Base-by-base conservation (phyloP, 2,329 filamentous ascomycete species). In the Camillea tinctor region DNA sequence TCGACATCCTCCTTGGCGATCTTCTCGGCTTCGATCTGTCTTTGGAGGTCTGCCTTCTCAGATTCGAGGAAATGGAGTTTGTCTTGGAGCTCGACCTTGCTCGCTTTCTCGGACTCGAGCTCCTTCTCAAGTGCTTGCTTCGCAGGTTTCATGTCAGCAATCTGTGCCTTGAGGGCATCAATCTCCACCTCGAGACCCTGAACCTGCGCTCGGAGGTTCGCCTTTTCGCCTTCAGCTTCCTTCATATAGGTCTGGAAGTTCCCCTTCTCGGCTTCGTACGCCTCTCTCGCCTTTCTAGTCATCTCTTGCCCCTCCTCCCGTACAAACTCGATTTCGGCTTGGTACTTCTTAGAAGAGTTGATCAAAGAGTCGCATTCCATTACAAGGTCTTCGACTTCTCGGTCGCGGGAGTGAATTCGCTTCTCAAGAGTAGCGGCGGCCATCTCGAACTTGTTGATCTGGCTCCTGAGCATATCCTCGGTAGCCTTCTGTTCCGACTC, bases 131-230 rank as follows among this genome's bases (percentile, higher is more conserved):
- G 60, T 4, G 55, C 54, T 19, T 63, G 58, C 56, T 57, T 68
- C 30, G 60, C 52, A n/a, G 61, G 53, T 26, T 71, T 65, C 2
- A 70, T 56, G 8, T 66, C 64, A 21, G 61, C 56, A n/a, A 72
- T 69, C 50, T 71, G 65, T 49, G 64, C 58, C 54, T 69, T 68
- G 17, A 75, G 64, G 36, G 61, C 61, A 23, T 66, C 57, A 21
- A 75, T 64, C 57, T 68, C 65, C n/a, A 63, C 60, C 62, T 73
- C 72, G 36, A 76, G 65, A 22, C 60, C 63, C 19, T 67, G 65
- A 44, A 75, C 66, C 54, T 66, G 66, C 15, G 60, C 48, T 57
- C 71, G 66, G 3, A 76, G 68, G 48, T 65, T 68, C 36, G 67
- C 67, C 57, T 67, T 69, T 17, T 69, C 62, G 58, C 72, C 69